phyloP scores from a whole-genome alignment of 2,329 filamentous ascomycete genomes.

The Endoconidiophora polonica region DNA sequence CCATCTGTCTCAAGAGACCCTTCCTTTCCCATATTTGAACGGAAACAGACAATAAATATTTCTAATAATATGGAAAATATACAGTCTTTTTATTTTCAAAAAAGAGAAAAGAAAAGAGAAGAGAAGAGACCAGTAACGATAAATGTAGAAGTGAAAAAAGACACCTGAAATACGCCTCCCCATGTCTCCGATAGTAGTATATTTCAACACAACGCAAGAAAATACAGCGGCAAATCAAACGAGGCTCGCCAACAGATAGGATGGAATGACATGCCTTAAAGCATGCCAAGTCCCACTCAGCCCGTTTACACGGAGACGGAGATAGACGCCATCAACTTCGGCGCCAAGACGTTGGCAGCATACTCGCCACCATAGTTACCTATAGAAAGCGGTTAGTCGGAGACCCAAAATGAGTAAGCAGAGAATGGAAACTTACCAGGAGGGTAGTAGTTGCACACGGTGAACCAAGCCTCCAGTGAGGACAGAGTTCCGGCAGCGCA shows the following conservation, averaged over 20 bases:
- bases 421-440: conserved; percentile 38
- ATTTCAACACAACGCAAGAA: conserved; percentile 2
- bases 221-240: background rate
- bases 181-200: no score
- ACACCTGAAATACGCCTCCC: conserved; percentile 19
- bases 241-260: background rate
- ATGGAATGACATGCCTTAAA: background rate
- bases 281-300: background rate
- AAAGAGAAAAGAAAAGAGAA: background rate
- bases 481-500: conserved; percentile 33
- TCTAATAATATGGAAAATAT: background rate
- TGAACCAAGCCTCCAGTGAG: conserved; percentile 47
- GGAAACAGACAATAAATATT: background rate
- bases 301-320: conserved; percentile 18
- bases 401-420: background rate
- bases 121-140: conserved; percentile 11
- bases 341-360: conserved; percentile 30
- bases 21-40: background rate
- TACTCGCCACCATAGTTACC: conserved; percentile 38
- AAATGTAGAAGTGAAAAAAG: conserved; percentile 17
- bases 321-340: conserved; percentile 18
- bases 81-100: background rate
- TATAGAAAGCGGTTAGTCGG: conserved; percentile 16
- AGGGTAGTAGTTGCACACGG: conserved; percentile 75
- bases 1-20: background rate